Evolutionary conservation across 495 filamentous ascomycete genomes (phyloP), one percentile per base, ranked within the genome.

Genomic region (Tuber borchii): DNA sequence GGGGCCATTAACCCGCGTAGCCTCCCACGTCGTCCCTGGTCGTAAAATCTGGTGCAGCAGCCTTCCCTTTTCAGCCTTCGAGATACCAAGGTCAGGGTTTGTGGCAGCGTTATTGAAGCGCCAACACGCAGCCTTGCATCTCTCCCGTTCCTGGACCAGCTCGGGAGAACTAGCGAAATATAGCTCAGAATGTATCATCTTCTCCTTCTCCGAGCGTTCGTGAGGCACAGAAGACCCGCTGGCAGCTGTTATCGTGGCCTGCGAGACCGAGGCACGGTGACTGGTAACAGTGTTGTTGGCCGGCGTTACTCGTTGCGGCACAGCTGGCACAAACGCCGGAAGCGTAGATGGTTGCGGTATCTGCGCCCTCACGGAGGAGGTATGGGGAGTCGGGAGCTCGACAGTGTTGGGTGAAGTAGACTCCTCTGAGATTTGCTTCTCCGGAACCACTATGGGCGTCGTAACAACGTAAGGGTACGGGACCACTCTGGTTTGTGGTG

Each of bases 141-240:
- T 86, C 80, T 97, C 92, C 37, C 96, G 91, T 78, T 98, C 95
- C 70, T 94, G 88, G 5, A 93, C 88, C 12, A 99, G 88, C 77
- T 93, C 90, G 68, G 89, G 87, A 81, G 92, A 90, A 77, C 90
- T 92, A 1, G 93, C 92, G 71, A 89, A 89, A 83, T 94, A 98
- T 16, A 90, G 87, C 40, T 93, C 87, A n/a, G 93, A 93, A 65
- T 86, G 87, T 5, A 97, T 87, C 95, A 99, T 99, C 84, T 97
- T 95, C 70, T 97, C 93, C 83, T 95, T 97, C 83, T 97, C 93
- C 0, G 90, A 83, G 82, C 74, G 84, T 78, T 72, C 84, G 77
- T 17, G 85, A 78, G 51, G 87, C 83, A 80, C 88, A 87, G 26
- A 87, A 87, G 65, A 90, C 83, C 22, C 73, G 71, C 74, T 75